A percentile compares a stretch with the other conserved stretches of the same genome.
These are phyloP conservation scores for Colletotrichum incanum DNA, from an alignment of 2,329 filamentous ascomycete genomes.

Conservation along the genomic window DNA sequence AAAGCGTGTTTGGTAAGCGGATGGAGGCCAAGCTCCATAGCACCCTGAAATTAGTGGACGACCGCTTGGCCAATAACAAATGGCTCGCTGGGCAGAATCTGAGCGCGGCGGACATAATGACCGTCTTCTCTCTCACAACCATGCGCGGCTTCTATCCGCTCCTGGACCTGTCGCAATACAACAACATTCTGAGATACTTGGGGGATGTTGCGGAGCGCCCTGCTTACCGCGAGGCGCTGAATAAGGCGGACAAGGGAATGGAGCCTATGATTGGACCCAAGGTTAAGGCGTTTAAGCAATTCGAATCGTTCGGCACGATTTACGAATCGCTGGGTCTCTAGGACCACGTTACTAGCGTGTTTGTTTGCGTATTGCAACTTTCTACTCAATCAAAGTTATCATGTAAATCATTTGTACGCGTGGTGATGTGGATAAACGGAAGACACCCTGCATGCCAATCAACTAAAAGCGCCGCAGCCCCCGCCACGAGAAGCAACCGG, in stretches of 20 bases:
- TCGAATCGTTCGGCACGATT: constrained; percentile 6
- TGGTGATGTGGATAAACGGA: neutral
- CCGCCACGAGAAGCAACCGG: neutral
- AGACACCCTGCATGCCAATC: neutral
- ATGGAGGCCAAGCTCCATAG: constrained; percentile 6
- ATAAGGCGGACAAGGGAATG: constrained; percentile 65
- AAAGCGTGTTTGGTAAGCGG: constrained; percentile 32
- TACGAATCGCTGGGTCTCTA: constrained; percentile 10
- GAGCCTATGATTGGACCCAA: constrained; percentile 45
- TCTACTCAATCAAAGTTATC: neutral
- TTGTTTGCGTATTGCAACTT: neutral
- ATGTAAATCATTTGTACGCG: too few species aligned
- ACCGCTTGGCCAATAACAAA: constrained; percentile 60
- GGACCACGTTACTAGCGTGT: too few species aligned
- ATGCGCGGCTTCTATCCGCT: constrained; percentile 67
- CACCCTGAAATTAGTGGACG: constrained; percentile 59
- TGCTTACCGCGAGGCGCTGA: constrained; percentile 63
- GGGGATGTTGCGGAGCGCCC: constrained; percentile 60
- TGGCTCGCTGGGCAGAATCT: constrained; percentile 76
- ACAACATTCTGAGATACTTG: constrained; percentile 63
- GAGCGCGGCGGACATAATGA: constrained; percentile 78
- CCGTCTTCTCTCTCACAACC: constrained; percentile 73
- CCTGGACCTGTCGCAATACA: constrained; percentile 57
- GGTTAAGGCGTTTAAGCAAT: constrained; percentile 31
- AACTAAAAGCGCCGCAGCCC: too few species aligned